These are phyloP conservation scores for Tuber umbilicatum DNA, from an alignment of 495 filamentous ascomycete genomes.

Conservation along the genomic window DNA sequence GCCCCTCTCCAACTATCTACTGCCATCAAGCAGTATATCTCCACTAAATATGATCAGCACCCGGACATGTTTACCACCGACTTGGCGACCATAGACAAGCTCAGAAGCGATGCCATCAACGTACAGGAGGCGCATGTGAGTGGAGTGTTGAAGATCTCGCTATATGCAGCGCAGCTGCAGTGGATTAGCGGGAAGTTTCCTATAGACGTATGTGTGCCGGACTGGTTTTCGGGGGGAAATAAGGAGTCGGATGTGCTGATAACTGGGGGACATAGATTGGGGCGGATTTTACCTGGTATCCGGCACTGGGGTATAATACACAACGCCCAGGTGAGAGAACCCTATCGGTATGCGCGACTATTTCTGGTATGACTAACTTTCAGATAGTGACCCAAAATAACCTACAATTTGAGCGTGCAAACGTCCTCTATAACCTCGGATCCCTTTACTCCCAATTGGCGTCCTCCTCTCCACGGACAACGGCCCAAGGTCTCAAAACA, in stretches of 20 bases:
- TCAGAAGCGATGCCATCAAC: conserved; percentile 75
- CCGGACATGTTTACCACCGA: conserved; percentile 95
- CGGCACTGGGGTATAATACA: conserved; percentile 83
- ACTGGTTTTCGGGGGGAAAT: neutral
- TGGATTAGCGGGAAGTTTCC: conserved; percentile 96
- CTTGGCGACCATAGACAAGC: conserved; percentile 73
- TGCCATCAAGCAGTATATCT: conserved; percentile 93
- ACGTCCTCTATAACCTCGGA: conserved; percentile 86
- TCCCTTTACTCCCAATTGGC: conserved; percentile 91
- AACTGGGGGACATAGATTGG: conserved; percentile 59
- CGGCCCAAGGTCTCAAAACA: conserved; percentile 73
- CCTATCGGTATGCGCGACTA: neutral
- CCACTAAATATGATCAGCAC: conserved; percentile 97
- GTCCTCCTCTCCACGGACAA: conserved; percentile 69
- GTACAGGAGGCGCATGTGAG: conserved; percentile 84
- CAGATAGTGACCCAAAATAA: conserved; percentile 73
- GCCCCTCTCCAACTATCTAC: conserved; percentile 65
- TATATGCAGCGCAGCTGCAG: conserved; percentile 85
- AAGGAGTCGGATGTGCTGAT: conserved; percentile 28
- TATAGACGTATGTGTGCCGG: conserved; percentile 65
- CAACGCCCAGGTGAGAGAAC: conserved; percentile 55
- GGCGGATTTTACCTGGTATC: conserved; percentile 92
- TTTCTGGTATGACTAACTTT: conserved; percentile 16
- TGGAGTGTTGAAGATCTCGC: conserved; percentile 76
- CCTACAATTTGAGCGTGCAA: conserved; percentile 88